A percentile compares a stretch with the other conserved stretches of the same genome.
Evolutionary conservation across 495 filamentous ascomycete species (phyloP).

Genomic region (Talaromyces ruber): DNA sequence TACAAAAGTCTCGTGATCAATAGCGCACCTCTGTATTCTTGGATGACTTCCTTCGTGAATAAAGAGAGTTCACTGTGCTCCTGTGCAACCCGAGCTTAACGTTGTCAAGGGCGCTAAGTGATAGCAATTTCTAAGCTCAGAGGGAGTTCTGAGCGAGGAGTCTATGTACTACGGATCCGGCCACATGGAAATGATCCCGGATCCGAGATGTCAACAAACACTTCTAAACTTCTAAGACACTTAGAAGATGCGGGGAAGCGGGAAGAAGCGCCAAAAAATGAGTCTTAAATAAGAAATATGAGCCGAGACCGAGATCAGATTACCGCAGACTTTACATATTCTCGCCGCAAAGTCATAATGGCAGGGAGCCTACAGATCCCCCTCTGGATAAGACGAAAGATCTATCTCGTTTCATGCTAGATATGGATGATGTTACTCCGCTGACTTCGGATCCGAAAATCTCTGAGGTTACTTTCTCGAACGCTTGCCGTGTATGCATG

Average conservation of each 20-base stretch:
- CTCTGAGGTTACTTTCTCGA: neutral
- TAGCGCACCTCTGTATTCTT: neutral
- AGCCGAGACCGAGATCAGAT: neutral
- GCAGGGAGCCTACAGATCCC: neutral
- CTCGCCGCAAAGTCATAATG: neutral
- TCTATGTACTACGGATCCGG: neutral
- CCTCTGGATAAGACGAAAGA: neutral
- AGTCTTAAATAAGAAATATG: neutral
- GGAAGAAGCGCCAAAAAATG: neutral
- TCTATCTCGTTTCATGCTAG: neutral
- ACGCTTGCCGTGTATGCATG: neutral
- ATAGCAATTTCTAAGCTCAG: neutral
- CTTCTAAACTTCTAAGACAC: too few relatives aligned
- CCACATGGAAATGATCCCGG: neutral
- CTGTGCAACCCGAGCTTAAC: neutral
- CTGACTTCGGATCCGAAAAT: neutral
- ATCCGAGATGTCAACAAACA: neutral
- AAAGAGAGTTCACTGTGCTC: neutral
- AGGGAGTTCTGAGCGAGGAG: neutral
- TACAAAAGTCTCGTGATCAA: neutral
- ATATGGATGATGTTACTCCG: neutral
- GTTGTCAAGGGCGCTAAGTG: neutral
- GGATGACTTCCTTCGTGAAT: neutral
- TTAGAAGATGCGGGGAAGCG: neutral
- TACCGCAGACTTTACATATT: neutral